Evolutionary conservation across 2,329 filamentous ascomycete genomes (phyloP).

Genomic region (Trichophyton mentagrophytes): DNA sequence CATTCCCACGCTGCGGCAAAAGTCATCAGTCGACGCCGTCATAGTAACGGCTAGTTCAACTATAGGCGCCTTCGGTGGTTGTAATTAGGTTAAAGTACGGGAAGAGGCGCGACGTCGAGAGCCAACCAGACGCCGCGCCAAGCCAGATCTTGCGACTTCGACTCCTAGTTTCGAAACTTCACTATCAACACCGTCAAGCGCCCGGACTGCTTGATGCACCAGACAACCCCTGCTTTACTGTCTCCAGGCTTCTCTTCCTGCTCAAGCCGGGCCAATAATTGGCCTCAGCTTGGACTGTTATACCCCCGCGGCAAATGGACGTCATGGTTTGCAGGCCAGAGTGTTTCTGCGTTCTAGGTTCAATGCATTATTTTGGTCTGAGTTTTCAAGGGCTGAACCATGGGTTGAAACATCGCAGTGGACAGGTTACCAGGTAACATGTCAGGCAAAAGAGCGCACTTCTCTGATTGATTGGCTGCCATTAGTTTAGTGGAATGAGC

Average conservation of each 20-base stretch:
- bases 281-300: not conserved
- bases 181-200: not conserved
- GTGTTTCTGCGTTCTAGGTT: not conserved
- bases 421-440: not conserved
- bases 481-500: not conserved
- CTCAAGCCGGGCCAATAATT: not conserved
- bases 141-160: not conserved
- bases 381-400: not conserved
- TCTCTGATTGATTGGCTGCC: not conserved
- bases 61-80: too few species aligned
- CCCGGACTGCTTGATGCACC: not conserved
- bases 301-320: not conserved
- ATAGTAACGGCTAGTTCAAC: too few species aligned
- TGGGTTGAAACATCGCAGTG: not conserved
- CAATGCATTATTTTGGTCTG: not conserved
- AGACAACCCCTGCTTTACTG: not conserved
- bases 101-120: not conserved
- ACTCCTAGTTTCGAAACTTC: not conserved
- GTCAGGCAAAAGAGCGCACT: not conserved
- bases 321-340: not conserved
- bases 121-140: not conserved
- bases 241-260: not conserved
- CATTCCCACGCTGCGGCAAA: too few species aligned
- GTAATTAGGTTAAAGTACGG: not conserved
- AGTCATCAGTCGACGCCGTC: too few species aligned